phyloP scores from a whole-genome alignment of 140 eudicot genomes.

The Bidens hawaiensis region DNA sequence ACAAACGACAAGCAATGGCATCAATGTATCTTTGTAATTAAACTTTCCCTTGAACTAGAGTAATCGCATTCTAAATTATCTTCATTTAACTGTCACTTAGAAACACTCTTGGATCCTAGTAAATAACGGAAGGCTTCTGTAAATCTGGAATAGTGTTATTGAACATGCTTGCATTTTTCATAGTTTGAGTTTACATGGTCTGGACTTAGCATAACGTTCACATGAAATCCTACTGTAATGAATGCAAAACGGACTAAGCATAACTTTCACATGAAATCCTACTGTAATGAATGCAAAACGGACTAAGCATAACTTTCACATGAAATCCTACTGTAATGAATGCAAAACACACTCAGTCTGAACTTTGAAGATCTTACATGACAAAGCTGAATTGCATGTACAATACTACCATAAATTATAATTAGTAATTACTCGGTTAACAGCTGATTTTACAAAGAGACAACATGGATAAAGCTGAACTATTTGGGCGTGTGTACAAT shows the following conservation, averaged over 20 bases:
- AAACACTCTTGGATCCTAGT: background rate
- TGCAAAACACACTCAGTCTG: background rate
- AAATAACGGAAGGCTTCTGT: background rate
- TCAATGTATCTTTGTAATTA: background rate
- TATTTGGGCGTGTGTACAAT: too few relatives aligned
- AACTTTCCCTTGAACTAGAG: background rate
- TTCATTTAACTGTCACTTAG: background rate
- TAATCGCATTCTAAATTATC: background rate
- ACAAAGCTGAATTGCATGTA: too few relatives aligned
- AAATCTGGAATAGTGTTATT: background rate
- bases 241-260: background rate
- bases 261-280: background rate
- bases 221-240: background rate
- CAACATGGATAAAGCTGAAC: too few relatives aligned
- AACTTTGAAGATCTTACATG: background rate
- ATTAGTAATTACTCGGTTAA: too few relatives aligned
- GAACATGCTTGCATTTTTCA: background rate
- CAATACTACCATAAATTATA: too few relatives aligned
- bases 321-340: background rate
- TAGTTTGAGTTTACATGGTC: background rate
- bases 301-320: background rate
- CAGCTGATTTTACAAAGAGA: too few relatives aligned
- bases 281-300: background rate
- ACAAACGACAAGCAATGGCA: background rate
- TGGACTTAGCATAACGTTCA: background rate